A percentile compares a stretch with the other conserved stretches of the same genome.
phyloP scores from a whole-genome alignment of 2,329 filamentous ascomycete species.

The Gaeumannomyces sp. region DNA sequence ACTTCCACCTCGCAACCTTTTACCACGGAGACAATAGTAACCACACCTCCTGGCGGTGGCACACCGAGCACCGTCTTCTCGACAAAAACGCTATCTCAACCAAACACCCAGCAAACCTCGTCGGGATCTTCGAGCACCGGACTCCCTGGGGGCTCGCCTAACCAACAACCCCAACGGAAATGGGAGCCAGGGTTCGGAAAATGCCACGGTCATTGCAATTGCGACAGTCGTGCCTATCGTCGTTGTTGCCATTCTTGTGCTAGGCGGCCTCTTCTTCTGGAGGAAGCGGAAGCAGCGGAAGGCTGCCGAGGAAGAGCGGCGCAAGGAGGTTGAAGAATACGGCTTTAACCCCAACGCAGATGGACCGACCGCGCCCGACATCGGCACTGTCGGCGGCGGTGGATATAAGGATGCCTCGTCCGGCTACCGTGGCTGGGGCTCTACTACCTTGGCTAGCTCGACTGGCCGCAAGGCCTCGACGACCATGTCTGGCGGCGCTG shows the following conservation, averaged over 20 bases:
- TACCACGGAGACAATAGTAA: conserved; percentile 44
- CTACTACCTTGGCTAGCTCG: conserved; percentile 60
- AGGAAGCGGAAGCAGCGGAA: conserved; percentile 80
- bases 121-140: conserved; percentile 14
- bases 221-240: conserved; percentile 92
- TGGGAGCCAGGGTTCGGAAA: conserved; percentile 42
- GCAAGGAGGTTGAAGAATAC: conserved; percentile 97
- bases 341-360: conserved; percentile 97
- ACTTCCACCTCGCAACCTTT: conserved; percentile 15
- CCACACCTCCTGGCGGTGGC: conserved; percentile 13
- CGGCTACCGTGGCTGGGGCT: conserved; percentile 94
- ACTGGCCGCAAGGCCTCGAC: conserved; percentile 81
- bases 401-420: conserved; percentile 64
- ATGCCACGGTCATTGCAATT: conserved; percentile 73
- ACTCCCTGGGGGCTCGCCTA: conserved; percentile 18
- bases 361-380: conserved; percentile 57
- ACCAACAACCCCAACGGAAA: conserved; percentile 23
- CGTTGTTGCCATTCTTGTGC: conserved; percentile 72
- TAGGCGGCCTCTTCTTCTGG: conserved; percentile 78
- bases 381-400: conserved; percentile 38
- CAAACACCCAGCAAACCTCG: conserved; percentile 18
- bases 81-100: conserved; percentile 15
- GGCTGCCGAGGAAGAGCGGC: conserved; percentile 76
- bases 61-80: conserved; percentile 14
- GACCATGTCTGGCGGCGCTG: conserved; percentile 71